Evolutionary conservation across 208 protist species (phyloP).

Genomic region (Crithidia fasciculata): DNA sequence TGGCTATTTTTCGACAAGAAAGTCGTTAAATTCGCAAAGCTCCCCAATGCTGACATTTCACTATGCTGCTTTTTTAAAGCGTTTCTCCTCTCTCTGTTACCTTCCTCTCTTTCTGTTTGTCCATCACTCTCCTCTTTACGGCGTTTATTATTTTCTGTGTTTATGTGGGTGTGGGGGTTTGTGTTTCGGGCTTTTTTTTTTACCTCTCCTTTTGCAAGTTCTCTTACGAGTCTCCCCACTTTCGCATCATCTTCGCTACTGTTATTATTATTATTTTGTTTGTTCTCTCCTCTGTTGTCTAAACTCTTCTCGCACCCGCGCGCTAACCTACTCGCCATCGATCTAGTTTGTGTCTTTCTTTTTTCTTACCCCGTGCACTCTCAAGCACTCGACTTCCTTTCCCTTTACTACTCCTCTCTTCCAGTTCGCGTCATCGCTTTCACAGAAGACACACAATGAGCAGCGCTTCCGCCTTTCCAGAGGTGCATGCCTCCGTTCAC

Average conservation of each 20-base stretch:
- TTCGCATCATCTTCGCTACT: not conserved
- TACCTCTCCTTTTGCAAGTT: not conserved
- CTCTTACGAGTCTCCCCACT: too few relatives aligned
- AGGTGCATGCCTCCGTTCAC: constrained; percentile 42
- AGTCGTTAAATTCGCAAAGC: too few relatives aligned
- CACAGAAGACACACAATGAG: not conserved
- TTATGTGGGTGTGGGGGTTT: too few relatives aligned
- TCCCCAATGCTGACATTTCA: too few relatives aligned
- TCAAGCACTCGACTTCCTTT: not conserved
- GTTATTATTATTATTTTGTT: constrained; percentile 6
- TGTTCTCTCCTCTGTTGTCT: not conserved
- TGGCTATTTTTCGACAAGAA: too few relatives aligned
- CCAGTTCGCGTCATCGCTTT: not conserved
- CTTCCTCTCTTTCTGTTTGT: too few relatives aligned
- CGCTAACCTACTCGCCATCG: too few relatives aligned
- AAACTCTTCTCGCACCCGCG: too few relatives aligned
- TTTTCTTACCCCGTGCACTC: not conserved
- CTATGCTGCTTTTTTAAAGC: too few relatives aligned
- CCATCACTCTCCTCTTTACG: too few relatives aligned
- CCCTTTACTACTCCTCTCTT: not conserved
- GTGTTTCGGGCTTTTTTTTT: not conserved
- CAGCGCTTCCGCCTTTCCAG: constrained; percentile 24
- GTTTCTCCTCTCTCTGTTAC: too few relatives aligned
- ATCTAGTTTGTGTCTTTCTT: not conserved
- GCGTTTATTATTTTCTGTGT: too few relatives aligned